Evolutionary conservation across 345 rosid genomes (phyloP).

Genomic region (Populus deltoides): DNA sequence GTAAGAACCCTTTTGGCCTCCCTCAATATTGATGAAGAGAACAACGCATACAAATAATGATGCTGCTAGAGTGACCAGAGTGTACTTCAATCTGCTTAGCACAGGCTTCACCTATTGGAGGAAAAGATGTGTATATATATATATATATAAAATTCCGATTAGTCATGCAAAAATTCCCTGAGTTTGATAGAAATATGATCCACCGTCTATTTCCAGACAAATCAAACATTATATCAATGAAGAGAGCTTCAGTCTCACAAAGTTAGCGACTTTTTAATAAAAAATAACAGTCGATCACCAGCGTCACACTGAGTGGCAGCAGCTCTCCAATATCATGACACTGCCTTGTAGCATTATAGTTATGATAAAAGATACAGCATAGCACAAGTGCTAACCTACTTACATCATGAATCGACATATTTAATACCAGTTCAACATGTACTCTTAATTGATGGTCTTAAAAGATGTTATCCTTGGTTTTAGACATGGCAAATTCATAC

Average conservation of each 20-base stretch:
- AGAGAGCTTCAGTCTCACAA: background rate
- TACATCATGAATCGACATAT: background rate
- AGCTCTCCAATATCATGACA: background rate
- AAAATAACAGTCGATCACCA: too few relatives aligned
- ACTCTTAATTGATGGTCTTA: background rate
- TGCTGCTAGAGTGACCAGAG: constrained; percentile 65
- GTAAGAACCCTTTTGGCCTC: constrained; percentile 35
- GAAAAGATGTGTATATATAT: background rate
- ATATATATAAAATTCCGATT: background rate
- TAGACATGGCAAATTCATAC: too few relatives aligned
- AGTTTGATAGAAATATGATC: background rate
- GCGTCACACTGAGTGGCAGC: background rate
- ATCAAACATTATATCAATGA: background rate
- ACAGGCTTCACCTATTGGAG: constrained; percentile 74
- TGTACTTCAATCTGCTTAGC: constrained; percentile 69
- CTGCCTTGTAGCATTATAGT: background rate
- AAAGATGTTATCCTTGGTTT: background rate
- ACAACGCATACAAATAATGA: constrained; percentile 43
- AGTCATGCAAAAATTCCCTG: background rate
- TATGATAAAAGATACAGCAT: background rate
- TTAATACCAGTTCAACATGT: background rate
- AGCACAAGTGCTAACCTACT: background rate
- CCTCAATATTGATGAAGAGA: constrained; percentile 51
- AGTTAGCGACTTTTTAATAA: background rate
- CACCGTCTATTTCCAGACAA: background rate